Evolutionary conservation across 148 eudicot genomes (phyloP), one percentile per base, ranked within the genome.

Genomic region (Cornus controversa): DNA sequence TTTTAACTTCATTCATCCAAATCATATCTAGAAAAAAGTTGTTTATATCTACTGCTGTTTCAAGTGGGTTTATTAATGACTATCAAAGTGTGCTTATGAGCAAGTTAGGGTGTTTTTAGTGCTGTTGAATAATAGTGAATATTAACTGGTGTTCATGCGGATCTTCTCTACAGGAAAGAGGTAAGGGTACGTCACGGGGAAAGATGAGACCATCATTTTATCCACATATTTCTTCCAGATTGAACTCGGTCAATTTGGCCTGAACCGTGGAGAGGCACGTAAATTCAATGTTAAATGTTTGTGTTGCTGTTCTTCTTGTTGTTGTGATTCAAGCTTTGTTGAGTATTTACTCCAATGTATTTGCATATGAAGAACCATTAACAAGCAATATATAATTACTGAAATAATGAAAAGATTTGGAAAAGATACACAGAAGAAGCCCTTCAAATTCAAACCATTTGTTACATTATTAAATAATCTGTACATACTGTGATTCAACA

Each of bases 181-280:
- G 92, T 85, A 67, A 86, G 69, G 65, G 88, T 87, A 57, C n/a
- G n/a, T n/a, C n/a, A 47, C 31, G 65, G 84, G 58, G n/a, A 78
- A 82, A 79, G 87, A 88, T 29, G 88, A 85, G 75, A 75, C 77
- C 31, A 75, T 89, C 70, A 81, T 87, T 73, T 77, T 93, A 69
- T 86, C 89, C 5, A 82, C 90, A 9, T 91, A 86, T 83, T 93
- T 89, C 84, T 80, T 90, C 58, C 89, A 86, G 79, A 81, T 87
- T 79, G 26, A 24, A 25, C 81, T 37, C 80, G 84, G 73, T 79
- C 53, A 29, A 24, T 34, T 68, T 67, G 67, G 73, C 24, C 37
- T 34, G 24, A 1, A 6, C 22, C 6, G 24, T n/a, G 11, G 64
- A 60, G 24, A 60, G 57, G 24, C n/a, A n/a, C n/a, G n/a, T 60